Percentiles rank a stretch among this genome's conserved stretches.
These are phyloP conservation scores for Bryum argenteum DNA, from an alignment of 225 moss, liverwort and hornwort genomes.

Conservation along the genomic window DNA sequence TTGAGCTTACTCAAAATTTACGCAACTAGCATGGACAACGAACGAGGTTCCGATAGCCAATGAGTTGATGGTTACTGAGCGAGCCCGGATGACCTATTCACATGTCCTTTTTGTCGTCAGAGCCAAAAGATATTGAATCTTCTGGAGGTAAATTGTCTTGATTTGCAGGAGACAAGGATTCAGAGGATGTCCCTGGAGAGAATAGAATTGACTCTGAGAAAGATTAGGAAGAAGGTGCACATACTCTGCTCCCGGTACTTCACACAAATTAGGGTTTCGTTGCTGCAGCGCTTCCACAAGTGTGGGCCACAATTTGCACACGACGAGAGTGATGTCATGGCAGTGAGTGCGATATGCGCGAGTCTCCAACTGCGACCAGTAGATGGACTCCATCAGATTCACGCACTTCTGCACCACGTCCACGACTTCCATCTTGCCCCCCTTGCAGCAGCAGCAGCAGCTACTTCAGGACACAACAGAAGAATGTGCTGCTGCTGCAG, in stretches of 20 bases:
- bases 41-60: not conserved
- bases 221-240: not conserved
- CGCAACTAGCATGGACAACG: not conserved
- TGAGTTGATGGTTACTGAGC: not conserved
- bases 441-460: not conserved
- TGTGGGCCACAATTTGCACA: constrained; percentile 61
- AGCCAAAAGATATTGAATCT: not conserved
- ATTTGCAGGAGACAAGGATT: constrained; percentile 1
- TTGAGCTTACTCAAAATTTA: not conserved
- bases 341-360: constrained; percentile 82
- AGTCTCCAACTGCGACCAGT: constrained; percentile 65
- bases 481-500: not conserved
- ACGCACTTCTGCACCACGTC: constrained; percentile 73
- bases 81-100: not conserved
- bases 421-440: constrained; percentile 55
- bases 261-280: constrained; percentile 59
- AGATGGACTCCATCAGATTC: constrained; percentile 78
- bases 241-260: constrained; percentile 63
- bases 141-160: constrained; percentile 7
- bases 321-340: constrained; percentile 63
- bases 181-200: not conserved
- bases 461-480: not conserved
- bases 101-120: not conserved
- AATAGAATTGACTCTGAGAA: not conserved
- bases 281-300: constrained; percentile 50